Conservation (phyloP, 148 eudicot genomes). For the Rheum nobile region DNA sequence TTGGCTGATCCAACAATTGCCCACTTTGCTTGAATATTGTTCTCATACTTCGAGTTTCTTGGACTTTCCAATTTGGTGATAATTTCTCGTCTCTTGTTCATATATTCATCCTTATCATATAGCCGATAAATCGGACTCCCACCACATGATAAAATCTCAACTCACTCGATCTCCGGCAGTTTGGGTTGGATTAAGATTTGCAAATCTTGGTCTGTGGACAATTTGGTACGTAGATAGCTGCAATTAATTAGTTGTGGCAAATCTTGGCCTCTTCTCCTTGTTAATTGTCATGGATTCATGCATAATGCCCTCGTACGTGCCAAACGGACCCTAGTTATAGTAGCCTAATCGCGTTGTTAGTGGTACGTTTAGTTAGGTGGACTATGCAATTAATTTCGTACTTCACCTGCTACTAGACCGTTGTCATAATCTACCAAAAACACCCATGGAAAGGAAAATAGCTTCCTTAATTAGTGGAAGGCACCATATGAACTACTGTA, state of each 20-base stretch:
- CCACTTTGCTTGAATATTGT: not conserved
- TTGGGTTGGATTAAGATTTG: not conserved
- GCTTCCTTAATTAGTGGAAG: too few species aligned
- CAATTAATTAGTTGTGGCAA: not conserved
- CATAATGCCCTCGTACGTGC: too few species aligned
- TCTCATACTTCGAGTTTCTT: not conserved
- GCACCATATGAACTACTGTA: too few species aligned
- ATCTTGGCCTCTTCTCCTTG: not conserved
- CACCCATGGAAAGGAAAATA: too few species aligned
- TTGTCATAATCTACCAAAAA: too few species aligned
- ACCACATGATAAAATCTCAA: not conserved
- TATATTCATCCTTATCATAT: not conserved
- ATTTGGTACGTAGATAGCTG: not conserved
- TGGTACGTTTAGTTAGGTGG: too few species aligned
- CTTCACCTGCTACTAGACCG: too few species aligned
- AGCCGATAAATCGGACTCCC: not conserved
- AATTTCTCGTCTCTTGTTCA: not conserved
- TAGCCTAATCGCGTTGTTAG: too few species aligned
- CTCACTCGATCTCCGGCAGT: not conserved
- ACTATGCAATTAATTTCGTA: too few species aligned
- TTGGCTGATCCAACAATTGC: not conserved
- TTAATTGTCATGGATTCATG: not conserved
- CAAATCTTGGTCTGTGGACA: not conserved
- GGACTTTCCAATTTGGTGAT: not conserved
- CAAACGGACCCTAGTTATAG: too few species aligned